phyloP scores from a whole-genome alignment of 805 yeast genomes.

The Yarrowia sp. region DNA sequence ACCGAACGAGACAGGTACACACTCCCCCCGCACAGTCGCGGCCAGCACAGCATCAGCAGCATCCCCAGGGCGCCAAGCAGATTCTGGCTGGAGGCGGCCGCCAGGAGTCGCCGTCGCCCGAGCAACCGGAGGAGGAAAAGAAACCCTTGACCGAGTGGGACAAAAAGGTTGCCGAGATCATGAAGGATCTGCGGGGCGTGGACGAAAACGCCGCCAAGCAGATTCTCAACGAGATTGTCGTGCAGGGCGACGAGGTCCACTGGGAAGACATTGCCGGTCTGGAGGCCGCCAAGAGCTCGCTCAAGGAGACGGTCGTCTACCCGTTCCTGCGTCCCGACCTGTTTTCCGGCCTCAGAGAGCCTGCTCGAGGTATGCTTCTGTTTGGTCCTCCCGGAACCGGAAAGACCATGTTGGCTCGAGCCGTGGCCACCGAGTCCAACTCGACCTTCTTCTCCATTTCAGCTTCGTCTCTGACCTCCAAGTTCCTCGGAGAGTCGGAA shows the following conservation, averaged over 20 bases:
- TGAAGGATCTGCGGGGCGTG: constrained; percentile 62
- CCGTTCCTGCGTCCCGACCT: constrained; percentile 94
- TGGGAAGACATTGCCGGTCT: constrained; percentile 98
- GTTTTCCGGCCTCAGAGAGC: constrained; percentile 89
- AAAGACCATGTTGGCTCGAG: constrained; percentile 94
- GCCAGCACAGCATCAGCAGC: constrained; percentile 17
- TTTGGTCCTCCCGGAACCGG: constrained; percentile 99
- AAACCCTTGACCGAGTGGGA: constrained; percentile 48
- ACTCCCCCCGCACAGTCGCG: constrained; percentile 15
- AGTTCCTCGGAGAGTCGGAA: constrained; percentile 87
- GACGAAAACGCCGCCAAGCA: constrained; percentile 82
- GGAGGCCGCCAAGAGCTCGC: constrained; percentile 82
- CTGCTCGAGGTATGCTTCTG: constrained; percentile 92
- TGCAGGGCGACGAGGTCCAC: constrained; percentile 86
- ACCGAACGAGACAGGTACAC: constrained; percentile 32
- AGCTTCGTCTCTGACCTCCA: constrained; percentile 87
- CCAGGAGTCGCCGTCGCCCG: constrained; percentile 19
- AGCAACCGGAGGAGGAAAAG: constrained; percentile 34
- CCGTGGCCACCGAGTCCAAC: constrained; percentile 93
- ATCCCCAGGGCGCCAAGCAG: constrained; percentile 12
- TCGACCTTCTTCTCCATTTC: constrained; percentile 92
- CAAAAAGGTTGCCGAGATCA: constrained; percentile 47
- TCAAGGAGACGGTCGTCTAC: constrained; percentile 94
- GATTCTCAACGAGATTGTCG: constrained; percentile 85
- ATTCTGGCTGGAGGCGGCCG: constrained; percentile 5